Conservation (phyloP, 2,329 filamentous ascomycete species). For the Colletotrichum simmondsii region DNA sequence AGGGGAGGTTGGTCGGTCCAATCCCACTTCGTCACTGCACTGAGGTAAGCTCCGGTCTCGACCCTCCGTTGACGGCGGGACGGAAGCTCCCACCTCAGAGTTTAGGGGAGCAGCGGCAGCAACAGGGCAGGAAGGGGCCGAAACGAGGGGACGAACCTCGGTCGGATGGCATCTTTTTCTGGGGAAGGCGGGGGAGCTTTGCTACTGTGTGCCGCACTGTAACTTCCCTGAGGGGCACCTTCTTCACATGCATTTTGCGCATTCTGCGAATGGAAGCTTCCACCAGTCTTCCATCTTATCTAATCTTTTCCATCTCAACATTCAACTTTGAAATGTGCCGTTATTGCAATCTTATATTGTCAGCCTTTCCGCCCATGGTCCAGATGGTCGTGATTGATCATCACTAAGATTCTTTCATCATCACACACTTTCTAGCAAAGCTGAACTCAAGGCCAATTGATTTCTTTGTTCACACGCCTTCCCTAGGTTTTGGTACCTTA, state of each 20-base stretch:
- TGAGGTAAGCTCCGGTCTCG: conserved; percentile 9
- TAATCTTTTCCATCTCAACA: background rate
- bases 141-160: conserved; percentile 20
- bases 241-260: background rate
- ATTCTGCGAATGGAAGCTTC: background rate
- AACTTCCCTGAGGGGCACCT: background rate
- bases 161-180: conserved; percentile 18
- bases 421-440: background rate
- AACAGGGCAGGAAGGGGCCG: background rate
- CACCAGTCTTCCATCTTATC: background rate
- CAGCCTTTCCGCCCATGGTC: too few relatives aligned
- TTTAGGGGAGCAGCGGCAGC: background rate
- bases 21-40: background rate
- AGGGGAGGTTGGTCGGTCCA: background rate
- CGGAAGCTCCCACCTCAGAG: conserved; percentile 3
- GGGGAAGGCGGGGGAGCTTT: background rate
- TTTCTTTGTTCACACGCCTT: too few relatives aligned
- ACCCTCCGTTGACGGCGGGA: background rate
- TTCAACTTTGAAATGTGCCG: background rate
- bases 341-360: too few relatives aligned
- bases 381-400: too few relatives aligned
- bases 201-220: background rate
- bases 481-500: too few relatives aligned
- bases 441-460: background rate
- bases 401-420: too few relatives aligned